Conservation (phyloP, 768 basidiomycete species). For the Auricularia heimuer region DNA sequence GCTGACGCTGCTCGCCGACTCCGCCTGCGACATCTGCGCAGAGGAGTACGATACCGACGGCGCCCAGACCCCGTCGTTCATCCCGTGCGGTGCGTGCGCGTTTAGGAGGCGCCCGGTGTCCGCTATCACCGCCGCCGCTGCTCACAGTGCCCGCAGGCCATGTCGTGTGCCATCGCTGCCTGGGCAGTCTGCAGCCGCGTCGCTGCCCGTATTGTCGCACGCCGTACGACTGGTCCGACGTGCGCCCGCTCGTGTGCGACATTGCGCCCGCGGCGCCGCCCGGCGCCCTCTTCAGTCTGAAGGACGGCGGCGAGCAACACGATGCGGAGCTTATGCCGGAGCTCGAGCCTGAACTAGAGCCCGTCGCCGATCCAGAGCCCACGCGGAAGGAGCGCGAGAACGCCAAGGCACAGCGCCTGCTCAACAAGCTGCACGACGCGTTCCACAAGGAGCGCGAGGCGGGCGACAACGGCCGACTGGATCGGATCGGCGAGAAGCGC, state of each 20-base stretch:
- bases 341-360: background rate
- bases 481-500: background rate
- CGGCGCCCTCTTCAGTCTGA: background rate
- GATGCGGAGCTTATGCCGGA: background rate
- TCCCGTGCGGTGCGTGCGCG: background rate
- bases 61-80: background rate
- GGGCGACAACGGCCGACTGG: background rate
- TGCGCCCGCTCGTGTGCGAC: background rate
- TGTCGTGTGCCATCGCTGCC: background rate
- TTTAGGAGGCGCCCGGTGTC: too few species aligned
- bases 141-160: background rate
- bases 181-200: background rate
- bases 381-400: background rate
- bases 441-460: background rate
- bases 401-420: background rate
- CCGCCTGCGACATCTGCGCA: background rate
- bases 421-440: background rate
- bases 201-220: background rate
- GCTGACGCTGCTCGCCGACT: background rate
- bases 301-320: background rate
- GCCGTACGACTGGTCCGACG: background rate
- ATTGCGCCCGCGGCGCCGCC: background rate
- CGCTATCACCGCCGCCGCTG: too few species aligned
- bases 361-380: background rate
- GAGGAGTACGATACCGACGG: background rate